These are phyloP conservation scores for Aspergillus piperis DNA, from an alignment of 2,329 filamentous ascomycete genomes.

Conservation along the genomic window DNA sequence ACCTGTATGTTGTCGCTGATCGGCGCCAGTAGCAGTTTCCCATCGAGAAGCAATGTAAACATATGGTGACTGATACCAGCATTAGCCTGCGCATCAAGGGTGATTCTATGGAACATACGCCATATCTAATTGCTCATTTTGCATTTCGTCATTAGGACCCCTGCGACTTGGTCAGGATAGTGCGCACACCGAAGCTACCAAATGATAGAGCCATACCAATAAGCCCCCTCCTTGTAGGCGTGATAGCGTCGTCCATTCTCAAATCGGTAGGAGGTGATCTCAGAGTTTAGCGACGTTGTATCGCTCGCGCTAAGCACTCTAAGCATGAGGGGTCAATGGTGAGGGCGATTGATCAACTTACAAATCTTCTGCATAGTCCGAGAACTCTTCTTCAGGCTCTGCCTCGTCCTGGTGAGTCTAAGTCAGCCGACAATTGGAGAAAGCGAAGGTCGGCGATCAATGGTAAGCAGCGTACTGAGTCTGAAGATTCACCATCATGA, in stretches of 20 bases:
- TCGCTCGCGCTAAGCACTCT: constrained; percentile 18
- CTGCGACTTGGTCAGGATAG: constrained; percentile 11
- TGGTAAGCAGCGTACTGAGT: not conserved
- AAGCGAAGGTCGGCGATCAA: not conserved
- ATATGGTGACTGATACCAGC: constrained; percentile 24
- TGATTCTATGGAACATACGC: constrained; percentile 14
- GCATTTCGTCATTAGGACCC: constrained; percentile 29
- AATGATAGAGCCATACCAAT: constrained; percentile 17
- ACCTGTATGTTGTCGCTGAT: constrained; percentile 21
- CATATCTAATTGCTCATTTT: constrained; percentile 28
- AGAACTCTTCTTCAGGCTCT: constrained; percentile 2
- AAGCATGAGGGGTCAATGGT: too few relatives aligned
- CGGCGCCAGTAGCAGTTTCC: constrained; percentile 22
- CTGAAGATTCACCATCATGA: constrained; percentile 1
- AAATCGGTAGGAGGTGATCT: constrained; percentile 27
- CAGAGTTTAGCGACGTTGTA: constrained; percentile 23
- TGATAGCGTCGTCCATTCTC: constrained; percentile 37
- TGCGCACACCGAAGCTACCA: not conserved
- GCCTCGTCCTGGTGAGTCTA: constrained; percentile 2
- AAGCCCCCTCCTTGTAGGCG: constrained; percentile 33
- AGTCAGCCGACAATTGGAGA: not conserved
- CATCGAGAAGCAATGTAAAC: constrained; percentile 28
- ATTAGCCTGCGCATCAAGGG: too few relatives aligned
- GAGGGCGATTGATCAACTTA: constrained; percentile 4
- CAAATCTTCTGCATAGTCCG: constrained; percentile 23